phyloP scores from a whole-genome alignment of 805 yeast species.

The Ogataea methylovora region DNA sequence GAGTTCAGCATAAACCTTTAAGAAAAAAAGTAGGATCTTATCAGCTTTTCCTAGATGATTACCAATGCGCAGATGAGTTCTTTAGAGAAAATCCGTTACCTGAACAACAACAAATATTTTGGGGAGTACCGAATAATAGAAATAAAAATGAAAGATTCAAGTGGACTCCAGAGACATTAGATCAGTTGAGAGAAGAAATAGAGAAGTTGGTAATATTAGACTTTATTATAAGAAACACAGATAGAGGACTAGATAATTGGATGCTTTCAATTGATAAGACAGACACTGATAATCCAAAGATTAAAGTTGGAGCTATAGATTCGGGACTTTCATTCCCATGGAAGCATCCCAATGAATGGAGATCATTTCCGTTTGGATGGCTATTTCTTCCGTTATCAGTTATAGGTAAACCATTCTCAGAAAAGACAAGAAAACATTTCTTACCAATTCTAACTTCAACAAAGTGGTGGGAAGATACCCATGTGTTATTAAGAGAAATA shows the following conservation, averaged over 20 bases:
- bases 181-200: slow-evolving; percentile 50
- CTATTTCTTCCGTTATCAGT: slow-evolving; percentile 54
- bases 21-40: slow-evolving; percentile 54
- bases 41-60: slow-evolving; percentile 54
- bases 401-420: slow-evolving; percentile 62
- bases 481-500: slow-evolving; percentile 35
- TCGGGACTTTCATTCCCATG: slow-evolving; percentile 72
- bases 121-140: slow-evolving; percentile 1
- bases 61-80: slow-evolving; percentile 55
- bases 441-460: slow-evolving; percentile 51
- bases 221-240: slow-evolving; percentile 69
- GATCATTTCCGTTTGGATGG: slow-evolving; percentile 79
- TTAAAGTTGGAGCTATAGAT: slow-evolving; percentile 66
- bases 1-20: slow-evolving; percentile 21
- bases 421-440: slow-evolving; percentile 45
- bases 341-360: slow-evolving; percentile 80
- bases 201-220: slow-evolving; percentile 67
- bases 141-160: slow-evolving; percentile 26
- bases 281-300: slow-evolving; percentile 22
- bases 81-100: slow-evolving; percentile 48
- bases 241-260: slow-evolving; percentile 72
- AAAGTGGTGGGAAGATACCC: slow-evolving; percentile 65
- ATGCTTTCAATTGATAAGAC: slow-evolving; percentile 55
- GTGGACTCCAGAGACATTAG: slow-evolving; percentile 46
- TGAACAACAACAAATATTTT: slow-evolving; percentile 9